Conservation (phyloP, 768 basidiomycete genomes). For the Calocera viscosa region DNA sequence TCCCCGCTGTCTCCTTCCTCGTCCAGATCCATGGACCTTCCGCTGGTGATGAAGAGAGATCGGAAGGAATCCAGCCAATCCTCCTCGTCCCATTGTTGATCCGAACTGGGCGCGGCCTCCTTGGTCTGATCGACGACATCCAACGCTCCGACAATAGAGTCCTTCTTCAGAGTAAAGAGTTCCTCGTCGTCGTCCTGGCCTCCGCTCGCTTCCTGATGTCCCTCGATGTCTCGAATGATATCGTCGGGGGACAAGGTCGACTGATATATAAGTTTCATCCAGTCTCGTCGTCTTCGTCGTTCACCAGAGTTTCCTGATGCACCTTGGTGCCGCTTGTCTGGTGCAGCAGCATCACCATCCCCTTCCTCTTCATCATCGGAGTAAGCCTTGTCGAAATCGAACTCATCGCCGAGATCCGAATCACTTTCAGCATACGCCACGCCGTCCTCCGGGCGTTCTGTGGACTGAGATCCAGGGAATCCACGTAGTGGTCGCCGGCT, state of each 20-base stretch:
- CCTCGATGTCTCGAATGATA: constrained; percentile 38
- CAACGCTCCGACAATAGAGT: constrained; percentile 29
- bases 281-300: constrained; percentile 39
- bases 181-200: constrained; percentile 47
- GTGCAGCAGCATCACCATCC: constrained; percentile 37
- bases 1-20: constrained; percentile 28
- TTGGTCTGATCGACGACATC: constrained; percentile 61
- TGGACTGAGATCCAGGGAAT: constrained; percentile 26
- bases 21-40: constrained; percentile 19
- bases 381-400: constrained; percentile 30
- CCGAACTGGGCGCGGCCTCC: constrained; percentile 34
- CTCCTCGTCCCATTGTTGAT: constrained; percentile 72
- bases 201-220: constrained; percentile 19
- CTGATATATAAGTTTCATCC: constrained; percentile 77
- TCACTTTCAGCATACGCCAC: constrained; percentile 68
- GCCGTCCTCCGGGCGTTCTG: constrained; percentile 31
- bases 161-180: constrained; percentile 53
- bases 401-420: constrained; percentile 48
- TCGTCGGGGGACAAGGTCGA: constrained; percentile 54
- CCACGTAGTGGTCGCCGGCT: constrained; percentile 36
- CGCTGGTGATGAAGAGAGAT: constrained; percentile 78
- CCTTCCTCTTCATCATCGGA: constrained; percentile 39
- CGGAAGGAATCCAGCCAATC: constrained; percentile 76
- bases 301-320: constrained; percentile 33
- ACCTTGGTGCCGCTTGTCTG: constrained; percentile 30